Evolutionary conservation across 148 eudicot genomes (phyloP).

Genomic region (Cornus kousa): DNA sequence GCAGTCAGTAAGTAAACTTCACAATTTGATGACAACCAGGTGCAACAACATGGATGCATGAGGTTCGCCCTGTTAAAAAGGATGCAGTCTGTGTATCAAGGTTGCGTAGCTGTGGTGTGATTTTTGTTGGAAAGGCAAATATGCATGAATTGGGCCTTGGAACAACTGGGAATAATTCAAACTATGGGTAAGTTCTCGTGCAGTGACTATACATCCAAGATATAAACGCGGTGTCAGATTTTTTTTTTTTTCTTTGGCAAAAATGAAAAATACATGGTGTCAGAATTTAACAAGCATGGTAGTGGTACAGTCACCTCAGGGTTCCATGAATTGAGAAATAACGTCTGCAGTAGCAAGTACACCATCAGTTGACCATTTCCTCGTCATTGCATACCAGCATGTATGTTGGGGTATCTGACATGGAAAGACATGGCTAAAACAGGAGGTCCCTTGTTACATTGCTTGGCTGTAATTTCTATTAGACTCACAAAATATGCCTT

Average conservation of each 20-base stretch:
- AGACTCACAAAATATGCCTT: neutral
- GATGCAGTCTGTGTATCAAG: slow-evolving; percentile 84
- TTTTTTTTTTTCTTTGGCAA: too few species aligned
- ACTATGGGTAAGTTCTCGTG: slow-evolving; percentile 68
- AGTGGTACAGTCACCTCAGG: neutral
- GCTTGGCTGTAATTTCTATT: too few species aligned
- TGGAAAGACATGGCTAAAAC: neutral
- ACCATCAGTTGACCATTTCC: too few species aligned
- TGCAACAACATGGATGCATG: slow-evolving; percentile 87
- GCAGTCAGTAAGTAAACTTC: slow-evolving; percentile 1
- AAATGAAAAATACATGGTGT: too few species aligned
- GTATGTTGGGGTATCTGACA: neutral
- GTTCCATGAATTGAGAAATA: neutral
- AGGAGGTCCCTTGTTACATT: neutral
- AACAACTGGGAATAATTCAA: slow-evolving; percentile 86
- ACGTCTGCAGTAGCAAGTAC: too few species aligned
- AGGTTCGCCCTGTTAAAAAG: slow-evolving; percentile 67
- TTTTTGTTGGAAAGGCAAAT: slow-evolving; percentile 94
- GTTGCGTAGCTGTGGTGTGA: slow-evolving; percentile 85
- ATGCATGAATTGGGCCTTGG: slow-evolving; percentile 98
- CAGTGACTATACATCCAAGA: neutral
- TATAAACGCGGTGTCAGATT: neutral
- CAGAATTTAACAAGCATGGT: neutral
- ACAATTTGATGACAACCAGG: slow-evolving; percentile 44
- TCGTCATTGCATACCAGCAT: too few species aligned